Conservation (phyloP, 176 grass and related monocot genomes). For the Lolium perenne region DNA sequence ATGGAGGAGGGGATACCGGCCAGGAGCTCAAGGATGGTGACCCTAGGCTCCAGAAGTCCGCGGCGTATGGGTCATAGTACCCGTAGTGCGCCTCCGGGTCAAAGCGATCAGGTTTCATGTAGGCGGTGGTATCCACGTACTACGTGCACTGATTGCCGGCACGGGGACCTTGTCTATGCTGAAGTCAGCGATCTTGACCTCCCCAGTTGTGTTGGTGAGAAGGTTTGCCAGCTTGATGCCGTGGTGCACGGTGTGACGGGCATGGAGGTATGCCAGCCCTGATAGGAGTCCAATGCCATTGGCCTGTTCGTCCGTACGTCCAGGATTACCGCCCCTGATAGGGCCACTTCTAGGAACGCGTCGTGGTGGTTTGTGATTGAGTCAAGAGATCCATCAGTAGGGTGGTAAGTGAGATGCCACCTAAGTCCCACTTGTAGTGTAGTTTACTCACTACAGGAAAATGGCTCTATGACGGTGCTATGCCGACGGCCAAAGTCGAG, state of each 20-base stretch:
- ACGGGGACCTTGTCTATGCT: slow-evolving; percentile 50
- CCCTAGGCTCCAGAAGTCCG: slow-evolving; percentile 57
- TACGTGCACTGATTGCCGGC: slow-evolving; percentile 49
- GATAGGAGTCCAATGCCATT: not conserved
- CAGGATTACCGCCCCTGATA: slow-evolving; percentile 40
- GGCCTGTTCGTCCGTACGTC: too few relatives aligned
- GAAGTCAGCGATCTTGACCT: slow-evolving; percentile 68
- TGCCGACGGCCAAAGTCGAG: too few relatives aligned
- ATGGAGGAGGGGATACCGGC: too few relatives aligned
- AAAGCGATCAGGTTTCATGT: slow-evolving; percentile 73
- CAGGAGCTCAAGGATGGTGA: too few relatives aligned
- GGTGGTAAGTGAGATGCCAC: too few relatives aligned
- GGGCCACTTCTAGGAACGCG: slow-evolving; percentile 50
- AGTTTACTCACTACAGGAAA: too few relatives aligned
- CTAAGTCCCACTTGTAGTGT: too few relatives aligned
- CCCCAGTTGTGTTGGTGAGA: slow-evolving; percentile 29
- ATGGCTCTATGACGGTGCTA: too few relatives aligned
- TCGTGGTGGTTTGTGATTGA: not conserved
- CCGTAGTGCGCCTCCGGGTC: slow-evolving; percentile 57
- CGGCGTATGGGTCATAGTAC: slow-evolving; percentile 53
- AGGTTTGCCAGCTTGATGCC: slow-evolving; percentile 61
- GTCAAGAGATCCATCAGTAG: slow-evolving; percentile 38
- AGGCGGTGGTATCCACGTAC: slow-evolving; percentile 50
- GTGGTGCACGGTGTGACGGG: slow-evolving; percentile 51
- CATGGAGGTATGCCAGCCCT: slow-evolving; percentile 55